phyloP scores from a whole-genome alignment of 805 yeast genomes.

The Groenewaldozyma tartarivorans region DNA sequence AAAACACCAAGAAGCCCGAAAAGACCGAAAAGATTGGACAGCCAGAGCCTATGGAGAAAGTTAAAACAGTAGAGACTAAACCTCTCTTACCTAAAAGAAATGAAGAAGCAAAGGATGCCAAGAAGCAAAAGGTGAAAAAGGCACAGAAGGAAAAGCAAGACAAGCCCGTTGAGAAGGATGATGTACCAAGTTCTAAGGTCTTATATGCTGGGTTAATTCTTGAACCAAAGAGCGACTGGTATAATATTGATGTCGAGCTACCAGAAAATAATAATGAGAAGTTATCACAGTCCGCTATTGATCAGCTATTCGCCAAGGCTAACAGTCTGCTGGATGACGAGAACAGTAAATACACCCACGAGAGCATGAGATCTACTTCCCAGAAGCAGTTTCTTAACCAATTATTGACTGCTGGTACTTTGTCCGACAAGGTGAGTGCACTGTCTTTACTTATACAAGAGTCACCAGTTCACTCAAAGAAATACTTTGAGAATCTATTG shows the following conservation, averaged over 20 bases:
- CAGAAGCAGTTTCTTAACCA: constrained; percentile 84
- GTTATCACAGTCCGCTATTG: constrained; percentile 38
- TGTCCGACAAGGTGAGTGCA: constrained; percentile 91
- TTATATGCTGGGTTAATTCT: constrained; percentile 22
- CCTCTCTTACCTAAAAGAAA: constrained; percentile 3
- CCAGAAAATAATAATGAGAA: constrained; percentile 17
- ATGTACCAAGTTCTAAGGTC: neutral
- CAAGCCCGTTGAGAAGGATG: neutral
- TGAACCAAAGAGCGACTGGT: constrained; percentile 70
- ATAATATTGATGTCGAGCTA: constrained; percentile 40
- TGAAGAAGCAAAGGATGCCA: constrained; percentile 17
- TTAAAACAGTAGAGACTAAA: constrained; percentile 19
- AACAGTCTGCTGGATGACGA: constrained; percentile 57
- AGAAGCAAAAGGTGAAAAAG: constrained; percentile 14
- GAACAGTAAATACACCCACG: constrained; percentile 60
- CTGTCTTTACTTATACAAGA: constrained; percentile 87
- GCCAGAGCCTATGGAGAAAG: constrained; percentile 19
- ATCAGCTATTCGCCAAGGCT: constrained; percentile 56
- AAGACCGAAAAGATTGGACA: constrained; percentile 13
- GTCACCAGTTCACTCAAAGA: constrained; percentile 83
- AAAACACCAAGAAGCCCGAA: constrained; percentile 5
- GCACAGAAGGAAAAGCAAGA: neutral
- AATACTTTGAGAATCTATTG: constrained; percentile 70
- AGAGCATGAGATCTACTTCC: constrained; percentile 63
- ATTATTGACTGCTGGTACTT: constrained; percentile 83